phyloP scores from a whole-genome alignment of 2,329 filamentous ascomycete genomes.

The Seiridium unicorne region DNA sequence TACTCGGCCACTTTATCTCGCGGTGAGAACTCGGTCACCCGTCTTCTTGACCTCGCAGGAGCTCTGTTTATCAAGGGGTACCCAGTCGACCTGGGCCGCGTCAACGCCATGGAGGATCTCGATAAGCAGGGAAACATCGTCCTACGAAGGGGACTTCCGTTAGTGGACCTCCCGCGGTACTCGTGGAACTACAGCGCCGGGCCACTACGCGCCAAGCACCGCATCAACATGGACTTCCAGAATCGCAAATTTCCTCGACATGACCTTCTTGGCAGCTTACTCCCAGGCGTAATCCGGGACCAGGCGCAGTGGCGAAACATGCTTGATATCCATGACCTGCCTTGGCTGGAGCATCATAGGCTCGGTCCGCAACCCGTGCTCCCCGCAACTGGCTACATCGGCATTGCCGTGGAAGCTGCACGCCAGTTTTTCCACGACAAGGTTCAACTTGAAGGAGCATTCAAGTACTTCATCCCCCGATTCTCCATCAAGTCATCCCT shows the following conservation, averaged over 20 bases:
- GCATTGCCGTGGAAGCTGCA: slow-evolving; percentile 14
- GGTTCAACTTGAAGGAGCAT: slow-evolving; percentile 10
- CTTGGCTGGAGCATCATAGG: slow-evolving; percentile 13
- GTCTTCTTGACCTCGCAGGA: slow-evolving; percentile 12
- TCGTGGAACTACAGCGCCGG: neutral
- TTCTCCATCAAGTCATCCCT: slow-evolving; percentile 12
- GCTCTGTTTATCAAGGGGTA: slow-evolving; percentile 9
- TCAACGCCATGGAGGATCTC: slow-evolving; percentile 11
- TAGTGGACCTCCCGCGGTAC: slow-evolving; percentile 11
- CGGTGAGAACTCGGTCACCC: slow-evolving; percentile 9
- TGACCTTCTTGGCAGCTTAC: slow-evolving; percentile 11
- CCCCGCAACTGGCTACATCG: slow-evolving; percentile 13
- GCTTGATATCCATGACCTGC: slow-evolving; percentile 13
- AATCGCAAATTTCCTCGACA: slow-evolving; percentile 13
- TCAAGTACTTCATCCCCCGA: slow-evolving; percentile 13
- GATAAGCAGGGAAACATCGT: neutral
- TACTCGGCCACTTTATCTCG: neutral
- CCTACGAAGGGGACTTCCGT: slow-evolving; percentile 1
- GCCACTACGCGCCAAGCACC: slow-evolving; percentile 7
- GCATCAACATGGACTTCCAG: slow-evolving; percentile 9
- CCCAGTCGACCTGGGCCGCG: slow-evolving; percentile 7
- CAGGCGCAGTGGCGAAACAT: slow-evolving; percentile 15
- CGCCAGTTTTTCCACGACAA: slow-evolving; percentile 11
- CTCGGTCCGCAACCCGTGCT: slow-evolving; percentile 11
- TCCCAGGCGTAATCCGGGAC: slow-evolving; percentile 10